phyloP scores from a whole-genome alignment of 257 asterid genomes.

The Fraxinus quadrangulata region DNA sequence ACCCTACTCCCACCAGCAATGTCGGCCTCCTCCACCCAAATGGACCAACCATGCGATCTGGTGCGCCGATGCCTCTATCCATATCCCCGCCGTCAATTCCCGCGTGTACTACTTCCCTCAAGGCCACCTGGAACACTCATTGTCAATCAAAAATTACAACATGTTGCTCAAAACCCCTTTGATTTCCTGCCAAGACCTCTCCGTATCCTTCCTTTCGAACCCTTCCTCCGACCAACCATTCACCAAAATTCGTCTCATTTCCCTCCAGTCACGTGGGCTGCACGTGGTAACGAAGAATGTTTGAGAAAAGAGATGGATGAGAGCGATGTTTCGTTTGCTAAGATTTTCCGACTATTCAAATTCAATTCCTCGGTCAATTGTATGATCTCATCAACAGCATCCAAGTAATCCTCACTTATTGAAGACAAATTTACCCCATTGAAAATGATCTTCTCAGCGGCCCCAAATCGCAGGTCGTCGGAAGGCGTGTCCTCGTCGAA shows the following conservation, averaged over 20 bases:
- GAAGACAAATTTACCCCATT: conserved; percentile 41
- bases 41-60: conserved; percentile 44
- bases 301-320: neutral
- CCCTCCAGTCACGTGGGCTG: conserved; percentile 16
- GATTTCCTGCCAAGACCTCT: conserved; percentile 24
- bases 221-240: conserved; percentile 44
- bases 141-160: neutral
- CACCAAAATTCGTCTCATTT: conserved; percentile 38
- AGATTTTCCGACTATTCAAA: conserved; percentile 37
- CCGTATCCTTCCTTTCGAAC: conserved; percentile 38
- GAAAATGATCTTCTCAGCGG: conserved; percentile 57
- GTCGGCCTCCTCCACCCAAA: conserved; percentile 28
- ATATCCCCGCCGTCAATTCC: conserved; percentile 39
- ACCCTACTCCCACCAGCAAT: neutral
- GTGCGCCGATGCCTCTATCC: conserved; percentile 43
- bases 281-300: neutral
- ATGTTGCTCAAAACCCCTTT: conserved; percentile 1
- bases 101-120: conserved; percentile 63
- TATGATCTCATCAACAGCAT: conserved; percentile 74
- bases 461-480: conserved; percentile 34
- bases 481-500: conserved; percentile 28
- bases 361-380: conserved; percentile 64
- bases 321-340: conserved; percentile 41
- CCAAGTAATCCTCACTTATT: conserved; percentile 48
- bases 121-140: neutral